Percentiles rank a stretch among this genome's conserved stretches.
phyloP scores from a whole-genome alignment of 2,329 filamentous ascomycete genomes.

The Sporothrix mexicana region DNA sequence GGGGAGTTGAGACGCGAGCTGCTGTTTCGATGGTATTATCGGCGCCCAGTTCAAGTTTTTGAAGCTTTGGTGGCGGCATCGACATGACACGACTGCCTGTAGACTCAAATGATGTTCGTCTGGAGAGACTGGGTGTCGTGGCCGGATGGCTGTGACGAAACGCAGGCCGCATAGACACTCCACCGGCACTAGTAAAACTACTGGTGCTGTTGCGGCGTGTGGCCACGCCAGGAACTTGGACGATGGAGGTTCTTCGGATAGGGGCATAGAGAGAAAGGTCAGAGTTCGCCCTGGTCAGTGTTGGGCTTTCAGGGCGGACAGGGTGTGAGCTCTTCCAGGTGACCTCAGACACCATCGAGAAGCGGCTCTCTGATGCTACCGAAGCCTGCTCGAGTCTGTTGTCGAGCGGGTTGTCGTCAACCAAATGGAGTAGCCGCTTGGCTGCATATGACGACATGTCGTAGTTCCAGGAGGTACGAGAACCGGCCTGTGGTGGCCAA shows the following conservation, averaged over 20 bases:
- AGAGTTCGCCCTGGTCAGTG: slow-evolving; percentile 52
- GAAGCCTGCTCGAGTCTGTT: slow-evolving; percentile 45
- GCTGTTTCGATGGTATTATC: slow-evolving; percentile 37
- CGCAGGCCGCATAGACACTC: slow-evolving; percentile 42
- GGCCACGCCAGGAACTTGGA: slow-evolving; percentile 57
- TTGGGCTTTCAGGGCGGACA: slow-evolving; percentile 40
- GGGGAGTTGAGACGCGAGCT: slow-evolving; percentile 55
- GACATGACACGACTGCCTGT: slow-evolving; percentile 45
- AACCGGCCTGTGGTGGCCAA: slow-evolving; percentile 43
- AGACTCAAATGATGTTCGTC: slow-evolving; percentile 50
- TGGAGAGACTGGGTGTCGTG: slow-evolving; percentile 49
- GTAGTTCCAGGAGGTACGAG: slow-evolving; percentile 52
- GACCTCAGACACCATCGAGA: slow-evolving; percentile 43
- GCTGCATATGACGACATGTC: slow-evolving; percentile 54
- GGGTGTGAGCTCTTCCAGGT: slow-evolving; percentile 49
- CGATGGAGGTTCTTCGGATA: slow-evolving; percentile 55
- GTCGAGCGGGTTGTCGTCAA: slow-evolving; percentile 46
- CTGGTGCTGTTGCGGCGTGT: slow-evolving; percentile 48
- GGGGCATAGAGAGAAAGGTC: slow-evolving; percentile 56
- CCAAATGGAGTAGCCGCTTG: slow-evolving; percentile 51
- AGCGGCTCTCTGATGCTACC: slow-evolving; percentile 46
- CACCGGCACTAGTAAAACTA: slow-evolving; percentile 33
- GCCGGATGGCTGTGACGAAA: slow-evolving; percentile 49
- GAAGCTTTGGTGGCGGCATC: slow-evolving; percentile 42
- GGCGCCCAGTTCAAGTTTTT: slow-evolving; percentile 31